A percentile compares a stretch with the other conserved stretches of the same genome.
Conservation (phyloP, 73 alveolate genomes). For the Diophrys appendiculata region DNA sequence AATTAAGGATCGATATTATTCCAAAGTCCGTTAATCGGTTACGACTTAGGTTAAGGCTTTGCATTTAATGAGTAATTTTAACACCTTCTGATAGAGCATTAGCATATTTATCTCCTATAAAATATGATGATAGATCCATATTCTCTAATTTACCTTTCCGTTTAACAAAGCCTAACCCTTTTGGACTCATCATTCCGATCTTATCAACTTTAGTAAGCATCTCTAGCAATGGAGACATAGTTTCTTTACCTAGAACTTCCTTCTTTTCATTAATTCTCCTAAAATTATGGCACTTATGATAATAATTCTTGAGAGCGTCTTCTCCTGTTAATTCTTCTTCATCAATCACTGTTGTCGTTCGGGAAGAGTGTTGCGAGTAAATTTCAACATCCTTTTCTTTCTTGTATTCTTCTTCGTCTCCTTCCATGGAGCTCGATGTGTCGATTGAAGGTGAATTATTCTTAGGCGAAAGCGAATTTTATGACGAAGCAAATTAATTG, state of each 20-base stretch:
- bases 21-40: conserved; percentile 25
- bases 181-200: conserved; percentile 30
- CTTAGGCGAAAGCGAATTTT: too few relatives aligned
- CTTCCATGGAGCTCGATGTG: too few relatives aligned
- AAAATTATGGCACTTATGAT: conserved; percentile 5
- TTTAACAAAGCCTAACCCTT: conserved; percentile 58
- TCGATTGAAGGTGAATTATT: too few relatives aligned
- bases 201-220: conserved; percentile 19
- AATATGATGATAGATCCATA: conserved; percentile 30
- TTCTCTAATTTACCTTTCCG: conserved; percentile 31
- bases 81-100: conserved; percentile 54
- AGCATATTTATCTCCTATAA: conserved; percentile 52
- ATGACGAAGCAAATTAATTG: too few relatives aligned
- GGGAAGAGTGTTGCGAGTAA: too few relatives aligned
- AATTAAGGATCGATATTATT: neutral
- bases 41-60: conserved; percentile 7
- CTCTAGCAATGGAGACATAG: conserved; percentile 38
- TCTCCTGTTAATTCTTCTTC: conserved; percentile 36
- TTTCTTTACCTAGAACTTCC: neutral
- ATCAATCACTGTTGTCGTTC: too few relatives aligned
- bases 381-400: too few relatives aligned
- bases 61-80: conserved; percentile 18
- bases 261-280: conserved; percentile 5
- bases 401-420: too few relatives aligned
- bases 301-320: conserved; percentile 26